These are phyloP conservation scores for Megacollybia marginata DNA, from an alignment of 768 basidiomycete species.

Conservation along the genomic window DNA sequence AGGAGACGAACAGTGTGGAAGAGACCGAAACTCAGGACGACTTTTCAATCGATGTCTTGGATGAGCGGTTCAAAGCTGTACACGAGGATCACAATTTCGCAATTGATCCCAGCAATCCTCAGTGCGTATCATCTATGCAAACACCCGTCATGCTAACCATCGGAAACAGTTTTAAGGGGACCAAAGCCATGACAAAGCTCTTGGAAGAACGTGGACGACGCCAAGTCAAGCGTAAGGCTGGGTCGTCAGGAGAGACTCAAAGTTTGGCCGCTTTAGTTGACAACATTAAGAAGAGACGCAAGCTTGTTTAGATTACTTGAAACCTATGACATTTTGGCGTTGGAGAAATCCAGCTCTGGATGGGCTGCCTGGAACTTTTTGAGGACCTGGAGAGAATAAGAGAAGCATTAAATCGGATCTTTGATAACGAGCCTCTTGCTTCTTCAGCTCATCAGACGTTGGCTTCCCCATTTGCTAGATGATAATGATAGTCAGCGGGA, in stretches of 20 bases:
- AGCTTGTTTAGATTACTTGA: not conserved
- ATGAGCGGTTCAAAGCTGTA: conserved; percentile 80
- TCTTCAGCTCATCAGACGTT: conserved; percentile 90
- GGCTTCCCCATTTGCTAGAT: conserved; percentile 89
- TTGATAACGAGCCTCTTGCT: conserved; percentile 60
- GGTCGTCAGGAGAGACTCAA: conserved; percentile 13
- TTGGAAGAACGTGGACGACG: conserved; percentile 77
- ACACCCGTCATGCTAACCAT: too few species aligned
- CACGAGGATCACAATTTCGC: conserved; percentile 90
- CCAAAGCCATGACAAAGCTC: conserved; percentile 81
- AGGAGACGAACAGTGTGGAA: conserved; percentile 33
- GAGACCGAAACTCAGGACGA: conserved; percentile 71
- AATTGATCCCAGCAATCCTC: conserved; percentile 93
- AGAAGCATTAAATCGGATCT: not conserved
- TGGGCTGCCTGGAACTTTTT: conserved; percentile 86
- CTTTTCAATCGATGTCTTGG: conserved; percentile 79
- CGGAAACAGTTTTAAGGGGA: conserved; percentile 74
- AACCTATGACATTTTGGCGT: conserved; percentile 72
- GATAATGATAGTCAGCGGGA: conserved; percentile 5
- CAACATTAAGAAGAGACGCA: conserved; percentile 74
- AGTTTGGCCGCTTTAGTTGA: conserved; percentile 68
- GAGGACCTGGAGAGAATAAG: conserved; percentile 46
- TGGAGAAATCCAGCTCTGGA: conserved; percentile 92
- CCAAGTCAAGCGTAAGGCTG: conserved; percentile 29
- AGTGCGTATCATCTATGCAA: conserved; percentile 42